Percentiles rank a stretch among this genome's conserved stretches.
Conservation (phyloP, 148 eudicot genomes). For the Gaultheria prostrata region DNA sequence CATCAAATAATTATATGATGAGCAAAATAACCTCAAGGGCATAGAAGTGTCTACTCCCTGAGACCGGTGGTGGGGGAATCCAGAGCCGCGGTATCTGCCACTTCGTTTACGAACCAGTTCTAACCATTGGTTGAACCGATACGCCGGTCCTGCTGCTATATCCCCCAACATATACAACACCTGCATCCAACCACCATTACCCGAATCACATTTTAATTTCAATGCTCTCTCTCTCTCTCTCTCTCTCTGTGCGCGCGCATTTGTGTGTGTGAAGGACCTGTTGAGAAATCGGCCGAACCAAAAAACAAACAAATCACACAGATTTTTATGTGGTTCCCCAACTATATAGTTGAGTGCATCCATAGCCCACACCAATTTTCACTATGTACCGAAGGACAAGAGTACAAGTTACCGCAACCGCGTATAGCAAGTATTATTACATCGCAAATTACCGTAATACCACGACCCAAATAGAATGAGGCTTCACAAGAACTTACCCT, state of each 20-base stretch:
- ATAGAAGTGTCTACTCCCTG: constrained; percentile 35
- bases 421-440: too few species aligned
- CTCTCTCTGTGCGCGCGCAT: neutral
- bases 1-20: neutral
- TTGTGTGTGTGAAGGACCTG: neutral
- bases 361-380: too few species aligned
- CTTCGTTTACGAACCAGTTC: constrained; percentile 92
- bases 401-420: too few species aligned
- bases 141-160: constrained; percentile 76
- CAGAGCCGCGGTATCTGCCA: constrained; percentile 54
- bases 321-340: too few species aligned
- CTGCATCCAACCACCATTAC: constrained; percentile 40
- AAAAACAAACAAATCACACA: too few species aligned
- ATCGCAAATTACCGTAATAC: too few species aligned
- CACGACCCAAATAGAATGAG: too few species aligned
- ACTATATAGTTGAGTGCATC: too few species aligned
- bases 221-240: neutral
- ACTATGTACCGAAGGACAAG: too few species aligned
- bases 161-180: constrained; percentile 96
- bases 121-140: constrained; percentile 86
- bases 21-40: constrained; percentile 57
- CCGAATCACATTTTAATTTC: constrained; percentile 1
- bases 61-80: constrained; percentile 63
- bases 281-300: too few species aligned
- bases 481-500: constrained; percentile 37